Conservation (phyloP, 495 filamentous ascomycete genomes). For the Hypoxylon subgilvum region DNA sequence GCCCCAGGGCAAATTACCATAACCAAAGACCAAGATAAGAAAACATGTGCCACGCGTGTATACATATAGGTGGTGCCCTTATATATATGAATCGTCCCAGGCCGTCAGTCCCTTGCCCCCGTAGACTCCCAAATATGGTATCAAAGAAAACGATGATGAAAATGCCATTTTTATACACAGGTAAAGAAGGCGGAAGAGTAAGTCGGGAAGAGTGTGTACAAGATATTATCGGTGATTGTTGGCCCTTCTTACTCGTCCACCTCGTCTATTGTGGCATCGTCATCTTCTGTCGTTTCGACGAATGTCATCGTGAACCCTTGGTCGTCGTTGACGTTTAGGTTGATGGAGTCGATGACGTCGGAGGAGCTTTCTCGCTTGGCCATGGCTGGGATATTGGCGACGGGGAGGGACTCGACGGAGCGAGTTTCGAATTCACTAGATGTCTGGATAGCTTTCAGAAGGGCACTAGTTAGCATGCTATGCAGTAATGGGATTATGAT, state of each 20-base stretch:
- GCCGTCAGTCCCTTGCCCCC: conserved; percentile 12
- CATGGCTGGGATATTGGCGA: conserved; percentile 25
- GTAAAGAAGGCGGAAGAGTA: conserved; percentile 1
- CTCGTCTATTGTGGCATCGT: conserved; percentile 40
- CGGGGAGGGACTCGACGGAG: conserved; percentile 35
- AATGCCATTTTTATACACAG: conserved; percentile 24
- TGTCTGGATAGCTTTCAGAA: conserved; percentile 44
- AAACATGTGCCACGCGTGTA: conserved; percentile 14
- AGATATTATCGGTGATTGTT: conserved; percentile 12
- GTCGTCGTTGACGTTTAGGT: conserved; percentile 54
- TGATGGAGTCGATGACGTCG: conserved; percentile 52
- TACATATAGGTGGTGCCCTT: too few species aligned
- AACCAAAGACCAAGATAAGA: conserved; percentile 2
- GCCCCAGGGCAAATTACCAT: conserved; percentile 2
- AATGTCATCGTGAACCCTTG: conserved; percentile 59
- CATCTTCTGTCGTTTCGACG: conserved; percentile 52
- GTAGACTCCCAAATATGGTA: conserved; percentile 33
- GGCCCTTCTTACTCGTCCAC: conserved; percentile 5
- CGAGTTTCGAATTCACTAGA: conserved; percentile 38
- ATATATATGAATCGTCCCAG: conserved; percentile 16
- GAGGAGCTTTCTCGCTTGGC: conserved; percentile 40
- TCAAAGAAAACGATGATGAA: conserved; percentile 28
- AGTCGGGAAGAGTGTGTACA: background rate
- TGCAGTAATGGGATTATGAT: background rate
- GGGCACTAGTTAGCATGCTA: conserved; percentile 21